phyloP scores from a whole-genome alignment of 2,329 filamentous ascomycete genomes.

The Arthroderma sp. region DNA sequence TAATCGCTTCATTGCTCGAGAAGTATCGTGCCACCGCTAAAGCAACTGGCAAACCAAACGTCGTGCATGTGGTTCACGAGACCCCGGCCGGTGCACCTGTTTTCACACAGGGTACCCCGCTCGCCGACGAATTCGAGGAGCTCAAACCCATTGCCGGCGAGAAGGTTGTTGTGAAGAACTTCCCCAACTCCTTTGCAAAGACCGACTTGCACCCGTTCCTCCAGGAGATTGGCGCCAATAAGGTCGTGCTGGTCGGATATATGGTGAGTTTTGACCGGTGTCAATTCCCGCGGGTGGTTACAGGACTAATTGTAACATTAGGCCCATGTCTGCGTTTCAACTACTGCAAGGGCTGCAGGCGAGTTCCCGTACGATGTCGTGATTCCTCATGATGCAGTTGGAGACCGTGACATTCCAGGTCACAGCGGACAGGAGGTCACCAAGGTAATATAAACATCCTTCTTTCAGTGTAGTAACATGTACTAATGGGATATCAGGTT shows the following conservation, averaged over 20 bases:
- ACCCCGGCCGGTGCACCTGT: conserved; percentile 49
- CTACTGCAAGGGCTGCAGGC: conserved; percentile 47
- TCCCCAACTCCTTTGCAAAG: conserved; percentile 47
- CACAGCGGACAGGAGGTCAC: conserved; percentile 42
- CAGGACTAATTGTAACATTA: conserved; percentile 11
- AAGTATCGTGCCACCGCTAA: conserved; percentile 45
- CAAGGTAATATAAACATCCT: conserved; percentile 15
- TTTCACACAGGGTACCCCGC: conserved; percentile 48
- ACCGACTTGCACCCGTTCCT: conserved; percentile 46
- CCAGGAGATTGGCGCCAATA: conserved; percentile 38
- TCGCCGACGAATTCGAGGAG: conserved; percentile 50
- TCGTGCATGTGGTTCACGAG: conserved; percentile 51
- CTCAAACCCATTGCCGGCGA: conserved; percentile 42
- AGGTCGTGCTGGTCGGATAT: conserved; percentile 41
- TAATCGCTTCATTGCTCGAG: conserved; percentile 43
- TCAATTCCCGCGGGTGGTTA: not conserved
- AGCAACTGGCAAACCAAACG: conserved; percentile 24
- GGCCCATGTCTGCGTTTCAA: conserved; percentile 53
- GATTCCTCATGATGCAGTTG: conserved; percentile 48
- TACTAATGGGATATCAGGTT: conserved; percentile 18
- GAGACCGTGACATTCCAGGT: conserved; percentile 54
- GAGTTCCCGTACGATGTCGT: conserved; percentile 53
- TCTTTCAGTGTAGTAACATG: not conserved
- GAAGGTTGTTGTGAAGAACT: conserved; percentile 44
- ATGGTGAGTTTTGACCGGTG: conserved; percentile 12